These are phyloP conservation scores for Penicillium lagena DNA, from an alignment of 495 filamentous ascomycete genomes.

Conservation along the genomic window DNA sequence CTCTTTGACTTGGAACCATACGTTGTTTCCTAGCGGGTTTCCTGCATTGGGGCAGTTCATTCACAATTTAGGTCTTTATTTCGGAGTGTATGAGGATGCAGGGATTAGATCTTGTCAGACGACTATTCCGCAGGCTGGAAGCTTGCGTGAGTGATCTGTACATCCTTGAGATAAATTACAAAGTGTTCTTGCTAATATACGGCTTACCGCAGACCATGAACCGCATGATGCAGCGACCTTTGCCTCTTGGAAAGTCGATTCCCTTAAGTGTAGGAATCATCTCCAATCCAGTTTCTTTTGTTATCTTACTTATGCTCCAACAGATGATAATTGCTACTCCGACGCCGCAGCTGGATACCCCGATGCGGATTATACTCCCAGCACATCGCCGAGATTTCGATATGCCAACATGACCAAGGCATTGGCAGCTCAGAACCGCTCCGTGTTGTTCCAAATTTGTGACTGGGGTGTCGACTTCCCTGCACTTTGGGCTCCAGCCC, in stretches of 20 bases:
- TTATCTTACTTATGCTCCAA: background rate
- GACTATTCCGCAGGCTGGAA: conserved; percentile 19
- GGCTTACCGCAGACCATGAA: conserved; percentile 26
- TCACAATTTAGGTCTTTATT: conserved; percentile 42
- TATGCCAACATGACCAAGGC: conserved; percentile 30
- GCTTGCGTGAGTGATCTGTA: conserved; percentile 15
- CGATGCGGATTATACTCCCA: conserved; percentile 33
- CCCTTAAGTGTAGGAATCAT: conserved; percentile 31
- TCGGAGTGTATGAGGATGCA: conserved; percentile 51
- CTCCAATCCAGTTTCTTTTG: background rate
- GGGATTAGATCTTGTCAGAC: conserved; percentile 30
- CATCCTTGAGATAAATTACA: background rate
- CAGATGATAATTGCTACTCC: conserved; percentile 48
- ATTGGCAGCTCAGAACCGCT: conserved; percentile 14
- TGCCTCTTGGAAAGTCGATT: conserved; percentile 36
- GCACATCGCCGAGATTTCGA: conserved; percentile 17
- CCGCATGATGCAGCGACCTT: conserved; percentile 37
- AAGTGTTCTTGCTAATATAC: conserved; percentile 9
- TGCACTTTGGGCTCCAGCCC: conserved; percentile 38
- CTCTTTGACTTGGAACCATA: conserved; percentile 47
- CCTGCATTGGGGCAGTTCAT: conserved; percentile 42
- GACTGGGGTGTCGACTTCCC: conserved; percentile 49
- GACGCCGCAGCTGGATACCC: conserved; percentile 29
- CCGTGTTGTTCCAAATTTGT: conserved; percentile 44
- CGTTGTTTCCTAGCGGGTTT: conserved; percentile 43